Conservation (phyloP, 306 rosid genomes). For the Psophocarpus tetragonolobus region DNA sequence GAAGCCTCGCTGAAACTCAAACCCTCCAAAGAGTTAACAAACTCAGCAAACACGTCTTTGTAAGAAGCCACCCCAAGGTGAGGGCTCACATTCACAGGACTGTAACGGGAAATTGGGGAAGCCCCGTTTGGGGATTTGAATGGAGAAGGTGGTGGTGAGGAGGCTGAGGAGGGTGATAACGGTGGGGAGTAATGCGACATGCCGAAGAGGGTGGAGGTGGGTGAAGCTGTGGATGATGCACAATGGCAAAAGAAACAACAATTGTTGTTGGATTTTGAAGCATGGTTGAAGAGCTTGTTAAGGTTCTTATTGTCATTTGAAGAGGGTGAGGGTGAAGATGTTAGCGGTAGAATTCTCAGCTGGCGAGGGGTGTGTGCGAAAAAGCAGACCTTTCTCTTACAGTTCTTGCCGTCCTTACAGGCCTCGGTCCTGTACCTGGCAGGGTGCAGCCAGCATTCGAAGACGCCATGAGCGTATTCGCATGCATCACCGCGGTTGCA, state of each 20-base stretch:
- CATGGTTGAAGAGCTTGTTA: slow-evolving; percentile 33
- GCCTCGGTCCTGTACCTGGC: slow-evolving; percentile 93
- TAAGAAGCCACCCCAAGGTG: slow-evolving; percentile 40
- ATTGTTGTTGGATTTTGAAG: slow-evolving; percentile 42
- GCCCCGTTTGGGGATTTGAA: slow-evolving; percentile 34
- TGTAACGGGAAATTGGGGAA: slow-evolving; percentile 48
- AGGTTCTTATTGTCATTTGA: slow-evolving; percentile 48
- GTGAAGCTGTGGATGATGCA: slow-evolving; percentile 49
- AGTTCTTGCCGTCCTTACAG: slow-evolving; percentile 84
- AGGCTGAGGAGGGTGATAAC: slow-evolving; percentile 63
- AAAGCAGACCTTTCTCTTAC: slow-evolving; percentile 87
- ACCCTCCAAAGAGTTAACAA: slow-evolving; percentile 72
- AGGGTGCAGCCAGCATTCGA: slow-evolving; percentile 97
- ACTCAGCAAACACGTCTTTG: slow-evolving; percentile 56
- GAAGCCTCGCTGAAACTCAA: slow-evolving; percentile 55
- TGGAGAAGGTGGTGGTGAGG: slow-evolving; percentile 75
- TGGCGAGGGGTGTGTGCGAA: slow-evolving; percentile 91
- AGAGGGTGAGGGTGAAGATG: not conserved
- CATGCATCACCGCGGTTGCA: slow-evolving; percentile 78
- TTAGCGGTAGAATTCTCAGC: slow-evolving; percentile 62
- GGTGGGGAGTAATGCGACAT: slow-evolving; percentile 77
- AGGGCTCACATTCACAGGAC: not conserved
- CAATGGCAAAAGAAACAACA: slow-evolving; percentile 58
- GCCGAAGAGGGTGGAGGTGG: slow-evolving; percentile 74
- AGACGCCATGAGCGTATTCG: slow-evolving; percentile 81